These are phyloP conservation scores for Papiliotrema terrestris DNA, from an alignment of 1,284 basidiomycete genomes.

Conservation along the genomic window DNA sequence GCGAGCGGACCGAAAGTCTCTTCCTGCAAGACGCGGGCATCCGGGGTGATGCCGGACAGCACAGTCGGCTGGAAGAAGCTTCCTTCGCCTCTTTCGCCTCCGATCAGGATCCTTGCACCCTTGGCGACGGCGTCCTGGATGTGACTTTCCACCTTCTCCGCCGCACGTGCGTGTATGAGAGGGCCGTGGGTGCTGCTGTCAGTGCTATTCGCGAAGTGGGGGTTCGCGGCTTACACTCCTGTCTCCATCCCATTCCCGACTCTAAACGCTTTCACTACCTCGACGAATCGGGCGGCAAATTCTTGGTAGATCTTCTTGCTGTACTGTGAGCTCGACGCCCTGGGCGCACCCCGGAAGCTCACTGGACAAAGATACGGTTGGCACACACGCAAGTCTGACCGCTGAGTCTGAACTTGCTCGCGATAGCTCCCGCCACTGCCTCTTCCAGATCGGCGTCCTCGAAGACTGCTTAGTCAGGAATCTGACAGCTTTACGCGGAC, in stretches of 20 bases:
- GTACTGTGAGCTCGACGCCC: background rate
- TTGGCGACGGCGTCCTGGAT: constrained; percentile 74
- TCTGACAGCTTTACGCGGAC: too few relatives aligned
- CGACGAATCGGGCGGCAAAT: constrained; percentile 29
- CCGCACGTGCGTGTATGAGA: constrained; percentile 76
- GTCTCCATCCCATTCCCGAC: constrained; percentile 80
- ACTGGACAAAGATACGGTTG: constrained; percentile 1
- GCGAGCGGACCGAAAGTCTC: constrained; percentile 79
- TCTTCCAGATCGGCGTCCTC: constrained; percentile 88
- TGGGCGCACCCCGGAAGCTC: background rate
- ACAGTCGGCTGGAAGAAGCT: constrained; percentile 75
- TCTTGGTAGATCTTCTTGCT: constrained; percentile 32
- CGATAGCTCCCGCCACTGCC: constrained; percentile 79
- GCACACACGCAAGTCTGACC: constrained; percentile 68
- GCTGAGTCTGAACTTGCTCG: constrained; percentile 82
- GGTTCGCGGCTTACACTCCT: constrained; percentile 43
- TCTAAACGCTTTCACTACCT: constrained; percentile 70
- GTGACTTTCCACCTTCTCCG: constrained; percentile 80
- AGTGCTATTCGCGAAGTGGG: constrained; percentile 28
- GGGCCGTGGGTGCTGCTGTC: constrained; percentile 71
- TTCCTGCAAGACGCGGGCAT: constrained; percentile 62
- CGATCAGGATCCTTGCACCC: constrained; percentile 81
- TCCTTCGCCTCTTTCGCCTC: constrained; percentile 60
- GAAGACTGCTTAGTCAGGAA: constrained; percentile 59
- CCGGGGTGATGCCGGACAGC: constrained; percentile 70